These are phyloP conservation scores for Candida chauliodis DNA, from an alignment of 805 yeast species.

Conservation along the genomic window DNA sequence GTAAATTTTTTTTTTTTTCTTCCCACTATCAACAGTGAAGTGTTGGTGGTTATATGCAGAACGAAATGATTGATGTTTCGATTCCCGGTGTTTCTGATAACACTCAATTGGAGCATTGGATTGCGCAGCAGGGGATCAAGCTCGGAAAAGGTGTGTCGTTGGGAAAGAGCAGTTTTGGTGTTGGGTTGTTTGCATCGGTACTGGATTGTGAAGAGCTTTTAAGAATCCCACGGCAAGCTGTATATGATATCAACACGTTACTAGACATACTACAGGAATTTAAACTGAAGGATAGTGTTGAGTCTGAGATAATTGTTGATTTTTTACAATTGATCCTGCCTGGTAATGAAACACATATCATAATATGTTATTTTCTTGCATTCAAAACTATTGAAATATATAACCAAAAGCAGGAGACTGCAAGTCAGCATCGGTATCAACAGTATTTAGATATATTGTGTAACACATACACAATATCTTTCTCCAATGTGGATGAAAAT, in stretches of 20 bases:
- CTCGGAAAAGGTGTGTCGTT: constrained; percentile 16
- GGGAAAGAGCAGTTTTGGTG: constrained; percentile 22
- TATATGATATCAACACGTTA: constrained; percentile 21
- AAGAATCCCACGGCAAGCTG: constrained; percentile 16
- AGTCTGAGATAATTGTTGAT: constrained; percentile 19
- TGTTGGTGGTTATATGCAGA: constrained; percentile 3
- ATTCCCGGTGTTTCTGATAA: constrained; percentile 12
- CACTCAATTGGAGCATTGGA: constrained; percentile 10
- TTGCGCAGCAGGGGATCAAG: constrained; percentile 12
- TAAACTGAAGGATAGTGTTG: constrained; percentile 12
- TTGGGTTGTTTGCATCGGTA: constrained; percentile 19
- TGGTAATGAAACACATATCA: constrained; percentile 24
- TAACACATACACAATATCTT: constrained; percentile 13
- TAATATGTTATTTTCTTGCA: constrained; percentile 22
- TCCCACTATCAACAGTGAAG: neutral
- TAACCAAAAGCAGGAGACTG: neutral
- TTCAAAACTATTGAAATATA: constrained; percentile 14
- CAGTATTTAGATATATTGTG: constrained; percentile 18
- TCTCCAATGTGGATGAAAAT: constrained; percentile 5
- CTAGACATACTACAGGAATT: constrained; percentile 14
- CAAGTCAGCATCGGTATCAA: neutral
- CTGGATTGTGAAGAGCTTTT: constrained; percentile 15
- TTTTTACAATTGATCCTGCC: constrained; percentile 22
- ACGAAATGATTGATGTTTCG: neutral
- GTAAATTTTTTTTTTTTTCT: constrained; percentile 2